These are phyloP conservation scores for Ogataea trehaloabstinens DNA, from an alignment of 805 yeast genomes.

Conservation along the genomic window DNA sequence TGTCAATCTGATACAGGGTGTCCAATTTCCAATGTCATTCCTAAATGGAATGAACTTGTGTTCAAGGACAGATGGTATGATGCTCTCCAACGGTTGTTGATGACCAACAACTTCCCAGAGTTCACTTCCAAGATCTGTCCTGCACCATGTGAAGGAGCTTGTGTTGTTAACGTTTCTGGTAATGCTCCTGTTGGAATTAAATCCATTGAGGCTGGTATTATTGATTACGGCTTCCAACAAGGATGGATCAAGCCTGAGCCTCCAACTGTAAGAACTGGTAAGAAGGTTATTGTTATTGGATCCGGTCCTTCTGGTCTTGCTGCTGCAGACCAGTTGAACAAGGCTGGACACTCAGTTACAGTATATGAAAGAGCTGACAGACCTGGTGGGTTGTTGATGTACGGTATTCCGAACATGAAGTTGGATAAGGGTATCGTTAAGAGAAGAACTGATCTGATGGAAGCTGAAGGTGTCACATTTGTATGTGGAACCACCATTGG, in stretches of 20 bases:
- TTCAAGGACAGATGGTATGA: slow-evolving; percentile 93
- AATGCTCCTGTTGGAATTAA: slow-evolving; percentile 96
- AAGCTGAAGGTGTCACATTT: slow-evolving; percentile 85
- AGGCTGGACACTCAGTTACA: slow-evolving; percentile 90
- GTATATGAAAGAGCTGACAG: slow-evolving; percentile 94
- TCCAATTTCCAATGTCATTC: slow-evolving; percentile 95
- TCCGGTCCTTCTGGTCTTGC: slow-evolving; percentile 98
- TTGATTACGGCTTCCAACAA: slow-evolving; percentile 92
- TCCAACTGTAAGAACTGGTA: slow-evolving; percentile 80
- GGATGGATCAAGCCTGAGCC: slow-evolving; percentile 93
- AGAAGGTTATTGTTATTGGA: slow-evolving; percentile 82
- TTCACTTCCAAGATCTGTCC: slow-evolving; percentile 98
- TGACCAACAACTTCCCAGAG: slow-evolving; percentile 98
- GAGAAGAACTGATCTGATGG: slow-evolving; percentile 87
- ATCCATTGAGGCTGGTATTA: slow-evolving; percentile 92
- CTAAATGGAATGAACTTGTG: slow-evolving; percentile 96
- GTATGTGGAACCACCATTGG: slow-evolving; percentile 79
- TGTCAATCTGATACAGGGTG: slow-evolving; percentile 98
- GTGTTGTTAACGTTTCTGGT: slow-evolving; percentile 80
- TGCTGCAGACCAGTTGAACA: slow-evolving; percentile 94
- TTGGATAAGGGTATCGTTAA: slow-evolving; percentile 89
- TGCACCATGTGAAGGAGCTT: slow-evolving; percentile 98
- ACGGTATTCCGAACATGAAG: slow-evolving; percentile 99
- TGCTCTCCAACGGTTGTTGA: slow-evolving; percentile 84
- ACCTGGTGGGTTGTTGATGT: slow-evolving; percentile 96